Conservation (phyloP, 177 flowering plant genomes). For the Telopea speciosissima region DNA sequence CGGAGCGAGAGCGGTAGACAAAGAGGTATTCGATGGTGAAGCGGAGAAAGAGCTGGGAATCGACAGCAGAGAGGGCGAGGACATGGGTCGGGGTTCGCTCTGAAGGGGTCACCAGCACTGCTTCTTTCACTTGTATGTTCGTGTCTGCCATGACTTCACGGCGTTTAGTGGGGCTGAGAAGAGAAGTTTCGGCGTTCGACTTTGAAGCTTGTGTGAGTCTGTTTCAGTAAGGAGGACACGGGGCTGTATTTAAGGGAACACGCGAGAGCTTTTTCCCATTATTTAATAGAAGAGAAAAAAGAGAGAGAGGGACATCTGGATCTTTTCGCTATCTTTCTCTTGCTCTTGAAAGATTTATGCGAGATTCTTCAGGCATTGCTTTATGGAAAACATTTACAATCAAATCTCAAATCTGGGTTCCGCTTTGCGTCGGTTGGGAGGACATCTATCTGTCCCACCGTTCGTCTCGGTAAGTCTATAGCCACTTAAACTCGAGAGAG, state of each 20-base stretch:
- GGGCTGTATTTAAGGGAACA: background rate
- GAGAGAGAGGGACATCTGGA: conserved; percentile 8
- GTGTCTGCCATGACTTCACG: conserved; percentile 22
- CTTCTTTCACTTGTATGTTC: conserved; percentile 34
- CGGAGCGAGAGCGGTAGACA: conserved; percentile 30
- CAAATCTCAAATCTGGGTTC: conserved; percentile 16
- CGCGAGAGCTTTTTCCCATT: background rate
- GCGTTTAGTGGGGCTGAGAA: background rate
- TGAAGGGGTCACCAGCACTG: conserved; percentile 37
- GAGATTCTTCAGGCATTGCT: conserved; percentile 47
- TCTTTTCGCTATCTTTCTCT: conserved; percentile 14
- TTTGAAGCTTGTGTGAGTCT: background rate
- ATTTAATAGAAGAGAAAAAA: too few relatives aligned
- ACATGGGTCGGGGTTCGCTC: conserved; percentile 47
- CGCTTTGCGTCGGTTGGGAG: conserved; percentile 39
- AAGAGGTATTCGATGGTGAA: conserved; percentile 66
- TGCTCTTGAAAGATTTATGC: conserved; percentile 36
- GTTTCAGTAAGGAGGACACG: too few relatives aligned
- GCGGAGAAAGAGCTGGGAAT: conserved; percentile 72
- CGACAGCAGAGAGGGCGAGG: conserved; percentile 57
- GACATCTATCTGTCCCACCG: conserved; percentile 1
- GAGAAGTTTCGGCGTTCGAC: background rate
- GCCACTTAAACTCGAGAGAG: background rate
- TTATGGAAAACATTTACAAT: conserved; percentile 28
- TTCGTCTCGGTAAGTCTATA: background rate